phyloP scores from a whole-genome alignment of 805 yeast genomes.

The Lipomyces mesembrius region DNA sequence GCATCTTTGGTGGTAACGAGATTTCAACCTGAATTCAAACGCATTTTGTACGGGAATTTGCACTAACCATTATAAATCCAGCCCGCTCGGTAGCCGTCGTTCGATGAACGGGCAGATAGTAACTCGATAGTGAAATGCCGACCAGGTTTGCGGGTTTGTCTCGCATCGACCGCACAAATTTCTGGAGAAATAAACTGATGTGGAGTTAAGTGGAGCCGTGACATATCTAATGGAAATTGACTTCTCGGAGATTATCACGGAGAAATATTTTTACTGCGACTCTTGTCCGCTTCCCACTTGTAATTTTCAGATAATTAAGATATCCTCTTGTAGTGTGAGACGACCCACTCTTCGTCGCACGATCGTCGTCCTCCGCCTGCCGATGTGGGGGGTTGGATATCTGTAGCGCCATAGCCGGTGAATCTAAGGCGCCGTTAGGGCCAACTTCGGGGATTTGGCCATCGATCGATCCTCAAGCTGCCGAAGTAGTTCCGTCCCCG shows the following conservation, averaged over 20 bases:
- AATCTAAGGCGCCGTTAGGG: too few species aligned
- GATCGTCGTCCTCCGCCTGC: too few species aligned
- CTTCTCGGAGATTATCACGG: conserved; percentile 1
- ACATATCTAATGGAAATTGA: not conserved
- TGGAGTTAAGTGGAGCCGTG: not conserved
- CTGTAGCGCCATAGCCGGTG: too few species aligned
- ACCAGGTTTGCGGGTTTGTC: not conserved
- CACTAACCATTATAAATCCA: not conserved
- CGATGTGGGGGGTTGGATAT: too few species aligned
- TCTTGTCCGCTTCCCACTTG: conserved; percentile 6
- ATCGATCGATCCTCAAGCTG: too few species aligned
- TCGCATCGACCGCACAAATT: not conserved
- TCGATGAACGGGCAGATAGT: not conserved
- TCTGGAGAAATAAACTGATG: not conserved
- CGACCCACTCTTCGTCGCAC: too few species aligned
- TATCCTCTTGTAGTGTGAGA: too few species aligned
- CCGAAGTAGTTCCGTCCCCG: too few species aligned
- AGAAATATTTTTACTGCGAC: not conserved
- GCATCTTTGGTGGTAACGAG: too few species aligned
- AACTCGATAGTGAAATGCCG: not conserved
- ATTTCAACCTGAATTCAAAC: too few species aligned
- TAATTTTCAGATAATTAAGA: too few species aligned
- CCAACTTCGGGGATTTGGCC: too few species aligned
- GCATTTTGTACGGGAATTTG: not conserved
- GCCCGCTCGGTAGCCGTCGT: not conserved